These are phyloP conservation scores for Chalara sp. DNA, from an alignment of 2,329 filamentous ascomycete species.

Conservation along the genomic window DNA sequence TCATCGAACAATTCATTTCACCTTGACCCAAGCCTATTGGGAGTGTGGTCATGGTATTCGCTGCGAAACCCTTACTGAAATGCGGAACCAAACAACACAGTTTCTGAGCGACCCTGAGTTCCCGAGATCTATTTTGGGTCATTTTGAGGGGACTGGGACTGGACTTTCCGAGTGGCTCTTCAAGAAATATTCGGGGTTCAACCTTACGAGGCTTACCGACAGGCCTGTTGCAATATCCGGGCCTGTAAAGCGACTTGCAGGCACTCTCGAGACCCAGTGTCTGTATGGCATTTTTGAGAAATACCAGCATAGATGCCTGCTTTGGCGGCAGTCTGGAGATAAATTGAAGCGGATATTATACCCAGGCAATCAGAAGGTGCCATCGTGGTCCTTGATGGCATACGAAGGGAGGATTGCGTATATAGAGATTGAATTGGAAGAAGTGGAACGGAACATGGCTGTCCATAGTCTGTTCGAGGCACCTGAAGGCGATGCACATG, in stretches of 20 bases:
- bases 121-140: no score
- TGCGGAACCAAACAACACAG: background rate
- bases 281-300: background rate
- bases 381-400: slow-evolving; percentile 31
- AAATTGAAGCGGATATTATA: slow-evolving; percentile 1
- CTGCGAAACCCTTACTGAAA: background rate
- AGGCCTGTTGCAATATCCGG: background rate
- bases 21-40: slow-evolving; percentile 13
- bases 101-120: background rate
- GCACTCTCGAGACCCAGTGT: background rate
- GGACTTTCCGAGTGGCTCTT: background rate
- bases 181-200: background rate
- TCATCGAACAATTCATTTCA: slow-evolving; percentile 15
- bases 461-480: background rate
- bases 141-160: background rate
- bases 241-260: background rate
- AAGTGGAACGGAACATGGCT: slow-evolving; percentile 2
- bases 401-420: slow-evolving; percentile 26
- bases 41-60: slow-evolving; percentile 11
- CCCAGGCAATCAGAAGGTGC: slow-evolving; percentile 7
- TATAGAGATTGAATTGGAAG: slow-evolving; percentile 16
- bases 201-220: background rate
- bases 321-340: background rate
- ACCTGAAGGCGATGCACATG: background rate
- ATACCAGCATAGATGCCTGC: background rate